phyloP scores from a whole-genome alignment of 2,329 filamentous ascomycete genomes.

The Cladobotryum mycophilum region DNA sequence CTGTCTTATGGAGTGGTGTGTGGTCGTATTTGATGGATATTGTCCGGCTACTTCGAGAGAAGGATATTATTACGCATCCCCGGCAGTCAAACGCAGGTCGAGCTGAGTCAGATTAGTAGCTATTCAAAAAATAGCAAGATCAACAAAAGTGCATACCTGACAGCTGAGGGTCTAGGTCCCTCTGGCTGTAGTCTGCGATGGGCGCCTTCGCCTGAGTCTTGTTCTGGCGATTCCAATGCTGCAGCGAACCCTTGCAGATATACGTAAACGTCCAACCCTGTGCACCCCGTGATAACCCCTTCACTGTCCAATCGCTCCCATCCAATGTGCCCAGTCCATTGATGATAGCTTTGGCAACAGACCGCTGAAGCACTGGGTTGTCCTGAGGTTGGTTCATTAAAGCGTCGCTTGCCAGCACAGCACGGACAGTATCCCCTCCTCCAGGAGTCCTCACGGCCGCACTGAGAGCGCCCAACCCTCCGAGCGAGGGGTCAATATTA shows the following conservation, averaged over 20 bases:
- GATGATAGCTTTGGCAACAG: constrained; percentile 44
- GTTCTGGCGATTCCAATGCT: constrained; percentile 44
- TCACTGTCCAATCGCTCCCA: constrained; percentile 42
- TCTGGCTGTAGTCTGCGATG: constrained; percentile 45
- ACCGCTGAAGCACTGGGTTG: constrained; percentile 42
- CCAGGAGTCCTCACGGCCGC: constrained; percentile 9
- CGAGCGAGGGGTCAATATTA: constrained; percentile 30
- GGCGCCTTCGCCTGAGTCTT: constrained; percentile 34
- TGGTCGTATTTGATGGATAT: constrained; percentile 52
- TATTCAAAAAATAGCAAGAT: neutral
- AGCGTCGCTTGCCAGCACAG: constrained; percentile 39
- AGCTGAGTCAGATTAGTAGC: constrained; percentile 25
- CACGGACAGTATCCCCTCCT: constrained; percentile 25
- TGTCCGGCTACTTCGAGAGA: constrained; percentile 39
- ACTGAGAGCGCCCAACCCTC: constrained; percentile 20
- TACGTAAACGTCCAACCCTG: constrained; percentile 51
- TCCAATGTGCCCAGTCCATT: constrained; percentile 38
- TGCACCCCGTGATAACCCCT: constrained; percentile 36
- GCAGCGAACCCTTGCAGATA: constrained; percentile 46
- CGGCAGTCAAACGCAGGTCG: constrained; percentile 56
- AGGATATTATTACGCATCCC: constrained; percentile 44
- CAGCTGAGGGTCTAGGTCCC: constrained; percentile 39
- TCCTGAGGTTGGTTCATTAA: constrained; percentile 44
- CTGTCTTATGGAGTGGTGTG: constrained; percentile 50
- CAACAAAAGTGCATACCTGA: constrained; percentile 31